Percentiles rank a stretch among this genome's conserved stretches.
These are phyloP conservation scores for Chrysanthemum seticuspe DNA, from an alignment of 129 eudicot genomes.

Conservation along the genomic window DNA sequence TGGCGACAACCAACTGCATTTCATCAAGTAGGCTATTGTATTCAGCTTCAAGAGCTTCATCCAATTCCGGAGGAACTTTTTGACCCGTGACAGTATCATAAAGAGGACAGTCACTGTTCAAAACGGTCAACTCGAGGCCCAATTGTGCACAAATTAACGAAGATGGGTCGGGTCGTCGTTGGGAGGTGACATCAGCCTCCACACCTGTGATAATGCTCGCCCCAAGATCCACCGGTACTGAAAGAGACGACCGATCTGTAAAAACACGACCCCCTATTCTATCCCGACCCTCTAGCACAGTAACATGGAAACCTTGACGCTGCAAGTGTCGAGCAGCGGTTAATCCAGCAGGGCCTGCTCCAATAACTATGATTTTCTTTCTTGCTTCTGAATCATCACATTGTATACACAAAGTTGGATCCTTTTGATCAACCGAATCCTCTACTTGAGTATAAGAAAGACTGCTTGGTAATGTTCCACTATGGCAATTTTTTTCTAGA, in stretches of 20 bases:
- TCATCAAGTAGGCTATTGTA: slow-evolving; percentile 89
- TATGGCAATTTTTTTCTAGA: slow-evolving; percentile 30
- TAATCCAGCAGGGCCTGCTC: slow-evolving; percentile 98
- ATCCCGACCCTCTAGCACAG: slow-evolving; percentile 84
- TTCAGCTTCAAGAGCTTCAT: slow-evolving; percentile 89
- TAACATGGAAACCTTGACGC: slow-evolving; percentile 82
- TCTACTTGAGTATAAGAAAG: slow-evolving; percentile 21
- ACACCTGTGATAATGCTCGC: slow-evolving; percentile 99
- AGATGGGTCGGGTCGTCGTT: slow-evolving; percentile 95
- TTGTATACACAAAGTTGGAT: slow-evolving; percentile 25
- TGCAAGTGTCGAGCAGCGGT: slow-evolving; percentile 97
- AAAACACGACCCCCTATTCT: slow-evolving; percentile 97
- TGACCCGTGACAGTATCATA: slow-evolving; percentile 84
- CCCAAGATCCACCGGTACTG: slow-evolving; percentile 99
- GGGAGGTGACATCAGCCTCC: slow-evolving; percentile 92
- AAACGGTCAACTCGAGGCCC: slow-evolving; percentile 89
- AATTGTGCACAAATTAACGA: slow-evolving; percentile 90
- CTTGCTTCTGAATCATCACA: slow-evolving; percentile 41
- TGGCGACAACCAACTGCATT: slow-evolving; percentile 71
- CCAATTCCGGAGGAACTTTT: slow-evolving; percentile 89
- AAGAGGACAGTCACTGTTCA: slow-evolving; percentile 96
- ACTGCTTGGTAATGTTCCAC: slow-evolving; percentile 22
- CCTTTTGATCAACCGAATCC: slow-evolving; percentile 24
- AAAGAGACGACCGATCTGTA: slow-evolving; percentile 84
- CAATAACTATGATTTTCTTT: slow-evolving; percentile 70